Conservation (phyloP, 306 rosid species). For the Leucaena leucocephala region DNA sequence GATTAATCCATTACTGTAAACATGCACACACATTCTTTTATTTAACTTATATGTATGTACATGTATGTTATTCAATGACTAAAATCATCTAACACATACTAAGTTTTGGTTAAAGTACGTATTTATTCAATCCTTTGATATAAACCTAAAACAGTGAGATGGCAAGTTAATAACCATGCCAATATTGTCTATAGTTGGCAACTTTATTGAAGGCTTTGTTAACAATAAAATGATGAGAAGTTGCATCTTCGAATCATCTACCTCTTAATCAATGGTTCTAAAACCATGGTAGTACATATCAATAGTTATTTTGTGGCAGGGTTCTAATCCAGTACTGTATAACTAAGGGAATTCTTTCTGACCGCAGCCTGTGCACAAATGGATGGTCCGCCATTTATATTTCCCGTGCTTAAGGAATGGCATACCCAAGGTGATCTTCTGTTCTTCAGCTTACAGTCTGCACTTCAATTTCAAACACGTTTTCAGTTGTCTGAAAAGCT, state of each 20-base stretch:
- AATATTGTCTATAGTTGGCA: neutral
- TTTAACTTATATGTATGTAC: neutral
- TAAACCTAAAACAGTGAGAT: neutral
- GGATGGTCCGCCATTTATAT: constrained; percentile 97
- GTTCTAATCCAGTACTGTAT: constrained; percentile 23
- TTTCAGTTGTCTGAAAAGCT: constrained; percentile 13
- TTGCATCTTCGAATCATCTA: constrained; percentile 8
- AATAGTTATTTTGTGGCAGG: constrained; percentile 7
- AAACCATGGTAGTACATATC: constrained; percentile 11
- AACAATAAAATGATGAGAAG: constrained; percentile 23
- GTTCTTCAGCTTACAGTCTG: constrained; percentile 20
- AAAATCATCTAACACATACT: neutral
- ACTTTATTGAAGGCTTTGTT: constrained; percentile 19
- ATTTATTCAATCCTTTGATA: too few species aligned
- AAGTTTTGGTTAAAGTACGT: neutral
- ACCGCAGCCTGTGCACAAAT: constrained; percentile 93
- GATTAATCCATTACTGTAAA: constrained; percentile 2
- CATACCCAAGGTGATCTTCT: constrained; percentile 71
- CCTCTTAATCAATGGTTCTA: constrained; percentile 27
- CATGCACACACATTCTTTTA: neutral
- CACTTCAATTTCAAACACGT: constrained; percentile 1
- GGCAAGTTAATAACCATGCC: constrained; percentile 8
- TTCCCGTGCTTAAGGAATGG: constrained; percentile 86
- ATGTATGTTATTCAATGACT: neutral
- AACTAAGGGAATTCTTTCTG: constrained; percentile 36